Evolutionary conservation across 2,329 filamentous ascomycete species (phyloP).

Genomic region (Cercospora citrullina): DNA sequence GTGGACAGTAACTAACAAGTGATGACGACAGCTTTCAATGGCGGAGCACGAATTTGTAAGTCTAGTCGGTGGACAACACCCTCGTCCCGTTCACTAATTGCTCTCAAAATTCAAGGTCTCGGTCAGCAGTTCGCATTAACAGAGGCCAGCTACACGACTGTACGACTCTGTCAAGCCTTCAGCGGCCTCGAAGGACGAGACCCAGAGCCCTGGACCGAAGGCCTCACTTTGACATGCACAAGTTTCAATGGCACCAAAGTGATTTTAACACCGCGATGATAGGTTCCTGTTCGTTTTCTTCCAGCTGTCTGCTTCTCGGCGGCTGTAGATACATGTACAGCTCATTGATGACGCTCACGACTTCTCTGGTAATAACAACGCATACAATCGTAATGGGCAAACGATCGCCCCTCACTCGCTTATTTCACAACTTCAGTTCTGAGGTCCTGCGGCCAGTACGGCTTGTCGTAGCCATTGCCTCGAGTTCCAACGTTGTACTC

Average conservation of each 20-base stretch:
- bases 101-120: constrained; percentile 16
- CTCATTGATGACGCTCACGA: background rate
- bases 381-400: background rate
- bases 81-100: background rate
- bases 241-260: constrained; percentile 36
- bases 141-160: constrained; percentile 72
- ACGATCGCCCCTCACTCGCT: background rate
- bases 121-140: constrained; percentile 74
- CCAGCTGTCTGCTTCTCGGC: background rate
- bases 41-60: constrained; percentile 38
- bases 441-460: constrained; percentile 47
- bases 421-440: constrained; percentile 22
- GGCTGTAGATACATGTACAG: constrained; percentile 1
- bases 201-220: constrained; percentile 34
- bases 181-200: constrained; percentile 45
- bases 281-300: background rate
- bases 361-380: background rate
- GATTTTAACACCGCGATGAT: constrained; percentile 24
- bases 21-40: constrained; percentile 39
- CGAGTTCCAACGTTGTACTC: constrained; percentile 53
- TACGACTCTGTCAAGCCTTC: constrained; percentile 71
- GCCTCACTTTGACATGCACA: constrained; percentile 34
- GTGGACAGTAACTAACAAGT: background rate
- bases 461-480: constrained; percentile 52
- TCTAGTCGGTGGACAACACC: background rate